These are phyloP conservation scores for Cryptosporidium viatorum DNA, from an alignment of 169 alveolate species.

Conservation along the genomic window DNA sequence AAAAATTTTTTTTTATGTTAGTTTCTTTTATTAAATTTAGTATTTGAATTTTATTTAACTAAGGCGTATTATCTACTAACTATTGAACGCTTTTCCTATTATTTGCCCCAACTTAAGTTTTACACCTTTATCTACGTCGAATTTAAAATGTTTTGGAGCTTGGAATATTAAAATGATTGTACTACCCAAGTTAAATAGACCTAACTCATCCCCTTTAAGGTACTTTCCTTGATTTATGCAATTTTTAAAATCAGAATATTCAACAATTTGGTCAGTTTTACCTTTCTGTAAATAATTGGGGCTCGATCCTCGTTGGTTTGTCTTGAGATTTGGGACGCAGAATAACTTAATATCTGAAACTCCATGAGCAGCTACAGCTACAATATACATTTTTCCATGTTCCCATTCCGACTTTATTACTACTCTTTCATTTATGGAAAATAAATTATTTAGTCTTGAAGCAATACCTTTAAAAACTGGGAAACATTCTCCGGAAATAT, in stretches of 20 bases:
- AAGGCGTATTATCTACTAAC: neutral
- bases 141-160: slow-evolving; percentile 83
- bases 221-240: slow-evolving; percentile 67
- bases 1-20: neutral
- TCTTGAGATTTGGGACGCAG: slow-evolving; percentile 81
- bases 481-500: slow-evolving; percentile 86
- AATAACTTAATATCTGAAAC: slow-evolving; percentile 87
- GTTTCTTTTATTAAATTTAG: neutral
- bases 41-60: neutral
- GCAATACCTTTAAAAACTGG: slow-evolving; percentile 81
- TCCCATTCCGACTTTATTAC: slow-evolving; percentile 87
- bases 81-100: slow-evolving; percentile 16
- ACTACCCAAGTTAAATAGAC: slow-evolving; percentile 89
- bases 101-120: slow-evolving; percentile 78
- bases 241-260: slow-evolving; percentile 39
- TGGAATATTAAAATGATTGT: slow-evolving; percentile 88
- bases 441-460: slow-evolving; percentile 81
- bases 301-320: slow-evolving; percentile 77
- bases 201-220: slow-evolving; percentile 89
- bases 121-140: slow-evolving; percentile 81
- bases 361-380: slow-evolving; percentile 91
- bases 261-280: slow-evolving; percentile 22
- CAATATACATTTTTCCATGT: slow-evolving; percentile 84
- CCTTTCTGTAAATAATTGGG: slow-evolving; percentile 76
- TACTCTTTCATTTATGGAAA: slow-evolving; percentile 89